Conservation (phyloP, 352 stramenopile genomes). For the Phytophthora vignae region DNA sequence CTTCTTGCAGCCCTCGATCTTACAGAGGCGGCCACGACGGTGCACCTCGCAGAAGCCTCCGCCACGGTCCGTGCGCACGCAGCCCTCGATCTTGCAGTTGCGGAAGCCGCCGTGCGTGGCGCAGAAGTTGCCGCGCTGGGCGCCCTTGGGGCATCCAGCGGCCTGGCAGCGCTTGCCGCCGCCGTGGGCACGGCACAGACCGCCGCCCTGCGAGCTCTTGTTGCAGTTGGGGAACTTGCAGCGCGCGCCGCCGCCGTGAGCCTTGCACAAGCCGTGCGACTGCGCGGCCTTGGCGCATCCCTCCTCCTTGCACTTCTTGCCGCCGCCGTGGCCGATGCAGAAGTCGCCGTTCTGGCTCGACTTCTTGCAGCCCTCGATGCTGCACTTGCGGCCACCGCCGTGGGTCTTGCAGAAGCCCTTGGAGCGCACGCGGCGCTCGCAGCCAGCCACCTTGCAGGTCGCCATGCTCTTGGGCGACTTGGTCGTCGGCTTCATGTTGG, state of each 20-base stretch:
- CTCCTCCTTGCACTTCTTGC: constrained; percentile 89
- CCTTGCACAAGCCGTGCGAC: constrained; percentile 87
- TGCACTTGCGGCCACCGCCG: constrained; percentile 83
- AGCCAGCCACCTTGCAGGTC: constrained; percentile 68
- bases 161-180: constrained; percentile 84
- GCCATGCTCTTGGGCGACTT: constrained; percentile 71
- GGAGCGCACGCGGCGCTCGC: constrained; percentile 73
- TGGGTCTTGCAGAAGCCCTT: constrained; percentile 91
- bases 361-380: constrained; percentile 88
- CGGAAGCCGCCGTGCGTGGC: constrained; percentile 86
- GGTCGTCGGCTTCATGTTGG: constrained; percentile 28
- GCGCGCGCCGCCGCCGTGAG: constrained; percentile 81
- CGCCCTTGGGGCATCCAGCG: constrained; percentile 76
- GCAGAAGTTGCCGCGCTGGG: constrained; percentile 87
- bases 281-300: constrained; percentile 86
- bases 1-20: constrained; percentile 90
- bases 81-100: constrained; percentile 89
- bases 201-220: constrained; percentile 84
- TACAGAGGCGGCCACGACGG: constrained; percentile 80
- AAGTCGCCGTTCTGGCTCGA: constrained; percentile 89
- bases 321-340: constrained; percentile 87
- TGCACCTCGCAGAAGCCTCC: constrained; percentile 89
- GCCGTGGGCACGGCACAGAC: constrained; percentile 81
- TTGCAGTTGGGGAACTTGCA: constrained; percentile 88
- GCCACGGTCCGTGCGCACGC: constrained; percentile 82